Percentiles rank a stretch among this genome's conserved stretches.
These are phyloP conservation scores for Brettanomyces sp. DNA, from an alignment of 805 yeast species.

Conservation along the genomic window DNA sequence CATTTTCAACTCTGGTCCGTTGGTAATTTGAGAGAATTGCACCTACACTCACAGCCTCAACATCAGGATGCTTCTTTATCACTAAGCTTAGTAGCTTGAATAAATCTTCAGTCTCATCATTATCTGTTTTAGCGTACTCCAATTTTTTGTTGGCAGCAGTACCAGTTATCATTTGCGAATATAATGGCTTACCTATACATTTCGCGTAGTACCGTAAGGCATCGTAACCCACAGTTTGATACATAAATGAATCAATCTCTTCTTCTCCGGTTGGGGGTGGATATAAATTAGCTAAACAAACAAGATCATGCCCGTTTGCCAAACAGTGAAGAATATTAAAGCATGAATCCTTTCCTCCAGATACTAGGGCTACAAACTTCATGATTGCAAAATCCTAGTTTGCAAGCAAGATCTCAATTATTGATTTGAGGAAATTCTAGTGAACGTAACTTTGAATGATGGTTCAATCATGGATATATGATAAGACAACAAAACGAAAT, in stretches of 20 bases:
- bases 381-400: constrained; percentile 26
- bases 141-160: constrained; percentile 51
- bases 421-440: too few species aligned
- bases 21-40: constrained; percentile 95
- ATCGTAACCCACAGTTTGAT: constrained; percentile 93
- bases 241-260: constrained; percentile 93
- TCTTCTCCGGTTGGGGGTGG: constrained; percentile 42
- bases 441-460: too few species aligned
- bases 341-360: constrained; percentile 96
- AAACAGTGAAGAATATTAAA: constrained; percentile 81
- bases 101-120: constrained; percentile 88
- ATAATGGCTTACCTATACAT: constrained; percentile 75
- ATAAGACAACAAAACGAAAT: too few species aligned
- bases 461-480: too few species aligned
- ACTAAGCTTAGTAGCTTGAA: constrained; percentile 43
- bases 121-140: constrained; percentile 57
- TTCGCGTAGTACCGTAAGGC: constrained; percentile 54
- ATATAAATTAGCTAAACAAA: constrained; percentile 76
- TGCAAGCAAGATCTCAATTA: too few species aligned
- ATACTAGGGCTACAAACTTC: constrained; percentile 87
- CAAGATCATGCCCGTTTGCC: constrained; percentile 75
- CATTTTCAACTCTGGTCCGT: constrained; percentile 86
- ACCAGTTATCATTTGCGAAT: constrained; percentile 57
- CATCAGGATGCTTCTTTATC: constrained; percentile 48
- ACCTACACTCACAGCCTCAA: constrained; percentile 87